Evolutionary conservation across 2,329 filamentous ascomycete genomes (phyloP).

Genomic region (Talaromyces sp.): DNA sequence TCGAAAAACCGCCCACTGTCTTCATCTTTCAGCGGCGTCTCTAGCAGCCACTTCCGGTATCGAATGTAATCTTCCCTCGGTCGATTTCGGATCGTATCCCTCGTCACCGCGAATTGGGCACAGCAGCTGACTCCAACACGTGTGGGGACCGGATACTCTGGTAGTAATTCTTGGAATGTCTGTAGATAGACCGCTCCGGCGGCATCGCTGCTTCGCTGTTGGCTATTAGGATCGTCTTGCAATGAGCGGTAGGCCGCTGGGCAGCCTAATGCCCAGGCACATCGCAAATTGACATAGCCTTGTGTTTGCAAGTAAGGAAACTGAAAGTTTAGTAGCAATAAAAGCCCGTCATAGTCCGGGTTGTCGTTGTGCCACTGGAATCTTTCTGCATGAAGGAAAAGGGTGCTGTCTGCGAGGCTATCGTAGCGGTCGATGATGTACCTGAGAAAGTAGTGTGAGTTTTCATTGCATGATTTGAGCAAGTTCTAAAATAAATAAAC

Average conservation of each 20-base stretch:
- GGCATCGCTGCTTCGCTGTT: slow-evolving; percentile 10
- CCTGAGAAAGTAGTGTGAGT: background rate
- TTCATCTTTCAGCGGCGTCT: slow-evolving; percentile 43
- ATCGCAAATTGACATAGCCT: slow-evolving; percentile 50
- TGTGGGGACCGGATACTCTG: slow-evolving; percentile 18
- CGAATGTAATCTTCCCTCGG: slow-evolving; percentile 43
- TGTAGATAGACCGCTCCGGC: slow-evolving; percentile 24
- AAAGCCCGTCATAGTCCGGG: slow-evolving; percentile 36
- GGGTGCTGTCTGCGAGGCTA: slow-evolving; percentile 43
- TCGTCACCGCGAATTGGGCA: slow-evolving; percentile 51
- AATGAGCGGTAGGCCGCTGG: slow-evolving; percentile 42
- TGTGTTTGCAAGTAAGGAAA: slow-evolving; percentile 35
- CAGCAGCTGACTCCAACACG: slow-evolving; percentile 52
- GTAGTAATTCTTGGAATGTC: slow-evolving; percentile 17
- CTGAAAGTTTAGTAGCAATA: slow-evolving; percentile 40
- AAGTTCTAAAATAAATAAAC: background rate
- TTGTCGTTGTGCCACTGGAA: slow-evolving; percentile 48
- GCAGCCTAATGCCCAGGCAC: slow-evolving; percentile 47
- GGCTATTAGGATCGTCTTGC: slow-evolving; percentile 1
- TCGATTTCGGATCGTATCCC: slow-evolving; percentile 43
- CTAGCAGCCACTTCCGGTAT: slow-evolving; percentile 48
- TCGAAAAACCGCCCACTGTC: slow-evolving; percentile 49
- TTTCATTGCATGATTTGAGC: background rate
- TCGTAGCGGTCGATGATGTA: slow-evolving; percentile 50
- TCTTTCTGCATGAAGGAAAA: slow-evolving; percentile 48